Evolutionary conservation across 352 stramenopile species (phyloP).

Genomic region (Globisporangium middletonii): DNA sequence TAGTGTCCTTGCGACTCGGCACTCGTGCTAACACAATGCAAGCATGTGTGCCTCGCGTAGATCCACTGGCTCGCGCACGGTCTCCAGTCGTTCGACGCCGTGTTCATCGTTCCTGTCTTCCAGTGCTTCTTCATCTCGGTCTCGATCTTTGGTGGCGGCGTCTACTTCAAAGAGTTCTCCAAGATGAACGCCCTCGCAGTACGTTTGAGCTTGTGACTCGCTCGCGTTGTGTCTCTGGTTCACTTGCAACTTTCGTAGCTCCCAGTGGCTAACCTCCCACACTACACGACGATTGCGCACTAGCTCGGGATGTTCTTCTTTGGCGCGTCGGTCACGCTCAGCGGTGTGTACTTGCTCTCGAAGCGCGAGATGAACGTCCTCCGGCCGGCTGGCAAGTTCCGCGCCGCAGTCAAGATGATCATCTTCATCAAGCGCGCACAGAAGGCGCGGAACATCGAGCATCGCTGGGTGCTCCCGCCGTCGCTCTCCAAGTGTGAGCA

Average conservation of each 20-base stretch:
- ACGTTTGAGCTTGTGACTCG: constrained; percentile 3
- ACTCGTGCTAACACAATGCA: neutral
- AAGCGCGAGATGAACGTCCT: constrained; percentile 64
- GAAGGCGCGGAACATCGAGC: constrained; percentile 46
- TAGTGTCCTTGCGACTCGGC: no score
- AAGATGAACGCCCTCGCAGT: constrained; percentile 41
- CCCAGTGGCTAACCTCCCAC: no score
- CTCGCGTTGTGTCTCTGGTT: neutral
- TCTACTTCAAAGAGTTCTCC: constrained; percentile 87
- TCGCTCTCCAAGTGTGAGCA: neutral
- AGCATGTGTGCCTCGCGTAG: constrained; percentile 10
- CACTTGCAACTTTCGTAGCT: neutral
- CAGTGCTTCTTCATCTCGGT: constrained; percentile 90
- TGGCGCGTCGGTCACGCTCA: constrained; percentile 60
- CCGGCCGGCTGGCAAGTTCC: constrained; percentile 31
- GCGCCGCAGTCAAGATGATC: constrained; percentile 49
- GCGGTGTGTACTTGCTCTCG: constrained; percentile 63
- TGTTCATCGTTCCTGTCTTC: constrained; percentile 83
- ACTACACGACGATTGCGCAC: neutral
- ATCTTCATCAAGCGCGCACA: constrained; percentile 62
- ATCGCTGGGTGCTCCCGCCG: constrained; percentile 28
- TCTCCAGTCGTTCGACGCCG: constrained; percentile 79
- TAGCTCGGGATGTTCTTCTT: constrained; percentile 68
- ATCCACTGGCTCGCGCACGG: constrained; percentile 85
- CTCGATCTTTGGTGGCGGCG: constrained; percentile 81